These are phyloP conservation scores for Xylariaceae sp. DNA, from an alignment of 2,329 filamentous ascomycete species.

Conservation along the genomic window DNA sequence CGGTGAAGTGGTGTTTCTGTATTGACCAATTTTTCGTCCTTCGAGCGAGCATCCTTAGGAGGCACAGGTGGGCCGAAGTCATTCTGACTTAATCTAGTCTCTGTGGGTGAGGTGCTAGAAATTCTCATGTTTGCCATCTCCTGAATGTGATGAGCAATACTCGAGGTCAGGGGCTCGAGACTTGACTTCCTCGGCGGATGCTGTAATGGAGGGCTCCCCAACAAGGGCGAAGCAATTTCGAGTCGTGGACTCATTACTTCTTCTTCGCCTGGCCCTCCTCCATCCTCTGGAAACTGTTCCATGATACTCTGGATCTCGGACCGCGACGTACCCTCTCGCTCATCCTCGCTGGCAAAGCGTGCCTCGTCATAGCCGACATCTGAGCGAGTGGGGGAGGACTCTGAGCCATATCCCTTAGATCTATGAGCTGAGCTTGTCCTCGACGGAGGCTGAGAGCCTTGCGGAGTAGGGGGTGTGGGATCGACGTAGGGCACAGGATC, in stretches of 20 bases:
- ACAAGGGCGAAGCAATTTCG: slow-evolving; percentile 75
- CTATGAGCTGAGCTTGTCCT: slow-evolving; percentile 55
- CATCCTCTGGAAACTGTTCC: slow-evolving; percentile 83
- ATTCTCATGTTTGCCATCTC: slow-evolving; percentile 43
- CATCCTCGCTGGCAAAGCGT: slow-evolving; percentile 55
- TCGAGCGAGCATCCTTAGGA: slow-evolving; percentile 55
- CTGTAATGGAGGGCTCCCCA: slow-evolving; percentile 58
- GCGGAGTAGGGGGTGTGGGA: slow-evolving; percentile 55
- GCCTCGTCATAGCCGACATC: slow-evolving; percentile 56
- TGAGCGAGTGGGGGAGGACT: slow-evolving; percentile 51
- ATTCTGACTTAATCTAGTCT: slow-evolving; percentile 36
- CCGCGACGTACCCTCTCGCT: slow-evolving; percentile 65
- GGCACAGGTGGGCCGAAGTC: slow-evolving; percentile 55
- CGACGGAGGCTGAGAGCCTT: slow-evolving; percentile 53
- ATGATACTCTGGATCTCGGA: slow-evolving; percentile 97
- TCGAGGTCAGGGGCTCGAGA: slow-evolving; percentile 64
- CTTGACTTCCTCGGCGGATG: slow-evolving; percentile 85
- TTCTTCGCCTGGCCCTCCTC: slow-evolving; percentile 66
- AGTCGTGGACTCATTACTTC: slow-evolving; percentile 90
- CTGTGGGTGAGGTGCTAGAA: slow-evolving; percentile 37
- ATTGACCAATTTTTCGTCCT: slow-evolving; percentile 36
- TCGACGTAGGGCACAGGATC: slow-evolving; percentile 50
- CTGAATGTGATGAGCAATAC: slow-evolving; percentile 45
- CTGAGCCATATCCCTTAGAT: slow-evolving; percentile 40
- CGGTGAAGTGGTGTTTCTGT: slow-evolving; percentile 48